Conservation (phyloP, 2,329 filamentous ascomycete genomes). For the Scleromitrula shiraiana region DNA sequence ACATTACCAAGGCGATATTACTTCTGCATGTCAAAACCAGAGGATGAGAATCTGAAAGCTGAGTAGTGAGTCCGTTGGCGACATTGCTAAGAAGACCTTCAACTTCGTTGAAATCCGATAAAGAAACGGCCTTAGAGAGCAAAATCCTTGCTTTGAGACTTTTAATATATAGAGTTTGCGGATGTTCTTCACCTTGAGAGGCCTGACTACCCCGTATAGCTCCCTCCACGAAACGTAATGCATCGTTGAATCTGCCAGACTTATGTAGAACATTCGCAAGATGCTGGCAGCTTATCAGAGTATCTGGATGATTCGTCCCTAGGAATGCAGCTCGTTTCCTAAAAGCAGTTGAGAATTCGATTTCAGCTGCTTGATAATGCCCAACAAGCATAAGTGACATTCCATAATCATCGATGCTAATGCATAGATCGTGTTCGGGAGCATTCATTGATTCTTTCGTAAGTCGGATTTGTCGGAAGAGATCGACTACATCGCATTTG, state of each 20-base stretch:
- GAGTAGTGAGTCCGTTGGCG: slow-evolving; percentile 14
- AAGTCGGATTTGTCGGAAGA: slow-evolving; percentile 14
- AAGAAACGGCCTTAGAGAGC: slow-evolving; percentile 15
- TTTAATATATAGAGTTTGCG: slow-evolving; percentile 21
- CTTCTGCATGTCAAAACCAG: slow-evolving; percentile 18
- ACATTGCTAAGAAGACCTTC: slow-evolving; percentile 16
- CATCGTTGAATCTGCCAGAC: slow-evolving; percentile 19
- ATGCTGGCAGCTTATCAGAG: slow-evolving; percentile 19
- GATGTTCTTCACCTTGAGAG: slow-evolving; percentile 18
- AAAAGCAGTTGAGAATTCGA: slow-evolving; percentile 18
- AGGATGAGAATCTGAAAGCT: slow-evolving; percentile 18
- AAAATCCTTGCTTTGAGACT: slow-evolving; percentile 18
- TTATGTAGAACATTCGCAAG: slow-evolving; percentile 17
- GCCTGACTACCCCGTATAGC: slow-evolving; percentile 19
- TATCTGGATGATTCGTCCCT: slow-evolving; percentile 19
- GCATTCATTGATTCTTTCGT: slow-evolving; percentile 4
- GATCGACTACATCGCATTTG: slow-evolving; percentile 13
- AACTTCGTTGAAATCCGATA: slow-evolving; percentile 18
- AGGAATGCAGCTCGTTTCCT: slow-evolving; percentile 14
- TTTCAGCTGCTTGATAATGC: slow-evolving; percentile 16
- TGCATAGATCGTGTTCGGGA: slow-evolving; percentile 1
- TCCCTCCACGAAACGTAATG: slow-evolving; percentile 15
- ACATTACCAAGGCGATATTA: slow-evolving; percentile 18
- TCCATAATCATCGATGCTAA: slow-evolving; percentile 7
- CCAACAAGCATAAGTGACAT: slow-evolving; percentile 18